Base-by-base conservation (phyloP, 768 basidiomycete species). In the Tricholoma bakamatsutake region DNA sequence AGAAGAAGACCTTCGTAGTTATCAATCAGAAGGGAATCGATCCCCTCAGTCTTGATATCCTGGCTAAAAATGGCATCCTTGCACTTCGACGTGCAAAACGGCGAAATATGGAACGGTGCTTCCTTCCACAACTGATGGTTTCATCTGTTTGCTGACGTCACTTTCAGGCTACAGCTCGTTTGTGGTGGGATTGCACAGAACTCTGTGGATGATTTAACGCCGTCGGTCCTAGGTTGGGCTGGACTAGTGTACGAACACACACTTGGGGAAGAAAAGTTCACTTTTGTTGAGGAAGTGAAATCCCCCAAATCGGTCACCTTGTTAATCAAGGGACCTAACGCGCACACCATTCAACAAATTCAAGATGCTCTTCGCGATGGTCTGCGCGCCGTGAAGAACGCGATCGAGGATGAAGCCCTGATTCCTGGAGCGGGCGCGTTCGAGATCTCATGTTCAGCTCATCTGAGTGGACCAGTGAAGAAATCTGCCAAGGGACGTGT, bases 21-120 rank as follows among this genome's bases (percentile, higher is more conserved):
- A 88, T 99, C 74, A 99, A 98, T 71, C 97, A 99, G 73, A 99
- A 99, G 72, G 97, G 97, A 59, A 99, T 99, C 61, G 97, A 99
- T 70, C 97, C 97, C 5, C 82, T 99, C 68, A 92, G 89, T 64
- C 79, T 99, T 54, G 97, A 99, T 71, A 86, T 98, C 40, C 77
- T 99, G 39, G 94, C 92, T 43, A 98, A 98, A 80, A 90, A 93
- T 71, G 96, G 94, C 11, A 98, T 99, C 59, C 73, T 99, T 56
- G 96, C 93, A 18, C 80, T 99, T 50, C 82, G 97, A 59, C 80
- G 97, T 58, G 97, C 97, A 15, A 99, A 99, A 78, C 80, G 97
- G 67, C 85, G 97, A 65, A 99, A 99, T 69, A 98, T 99, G 97
- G 97, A 99, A 71, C 80, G 95, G 93, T 93, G 64, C 57, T 79